Conservation (phyloP, 192 early-diverging fungal species). For the Phycomyces blakesleeanus region DNA sequence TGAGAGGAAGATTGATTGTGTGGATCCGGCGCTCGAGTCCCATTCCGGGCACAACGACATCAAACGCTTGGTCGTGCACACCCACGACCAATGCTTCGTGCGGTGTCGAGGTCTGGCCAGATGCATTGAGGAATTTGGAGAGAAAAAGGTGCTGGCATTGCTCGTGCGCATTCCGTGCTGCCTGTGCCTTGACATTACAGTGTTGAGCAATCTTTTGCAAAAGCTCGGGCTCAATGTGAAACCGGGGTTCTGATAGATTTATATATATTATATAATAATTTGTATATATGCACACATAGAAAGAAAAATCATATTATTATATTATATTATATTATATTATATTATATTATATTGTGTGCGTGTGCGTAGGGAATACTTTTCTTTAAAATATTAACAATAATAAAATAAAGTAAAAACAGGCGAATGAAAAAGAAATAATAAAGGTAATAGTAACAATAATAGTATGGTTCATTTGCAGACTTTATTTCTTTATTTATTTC, state of each 20-base stretch:
- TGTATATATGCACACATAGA: no score
- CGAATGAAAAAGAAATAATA: no score
- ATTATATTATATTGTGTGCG: no score
- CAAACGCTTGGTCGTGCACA: constrained; percentile 63
- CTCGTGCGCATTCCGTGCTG: constrained; percentile 69
- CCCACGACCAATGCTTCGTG: constrained; percentile 59
- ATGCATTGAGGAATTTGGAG: constrained; percentile 55
- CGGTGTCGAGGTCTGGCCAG: constrained; percentile 32
- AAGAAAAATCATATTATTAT: no score
- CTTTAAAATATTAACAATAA: no score
- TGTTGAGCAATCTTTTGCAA: constrained; percentile 58
- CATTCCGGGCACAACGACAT: constrained; percentile 67
- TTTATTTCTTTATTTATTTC: not conserved
- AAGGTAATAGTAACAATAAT: no score
- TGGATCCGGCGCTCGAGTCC: constrained; percentile 65
- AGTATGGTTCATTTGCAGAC: no score
- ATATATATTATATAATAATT: no score
- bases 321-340: no score
- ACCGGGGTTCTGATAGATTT: constrained; percentile 43
- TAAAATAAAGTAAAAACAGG: no score
- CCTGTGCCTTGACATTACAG: constrained; percentile 74
- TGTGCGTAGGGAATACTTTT: no score
- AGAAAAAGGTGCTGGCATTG: constrained; percentile 61
- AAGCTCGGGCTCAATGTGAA: constrained; percentile 45
- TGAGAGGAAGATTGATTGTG: constrained; percentile 24